Conservation (phyloP, 495 filamentous ascomycete species). For the Penicillium paxilli region DNA sequence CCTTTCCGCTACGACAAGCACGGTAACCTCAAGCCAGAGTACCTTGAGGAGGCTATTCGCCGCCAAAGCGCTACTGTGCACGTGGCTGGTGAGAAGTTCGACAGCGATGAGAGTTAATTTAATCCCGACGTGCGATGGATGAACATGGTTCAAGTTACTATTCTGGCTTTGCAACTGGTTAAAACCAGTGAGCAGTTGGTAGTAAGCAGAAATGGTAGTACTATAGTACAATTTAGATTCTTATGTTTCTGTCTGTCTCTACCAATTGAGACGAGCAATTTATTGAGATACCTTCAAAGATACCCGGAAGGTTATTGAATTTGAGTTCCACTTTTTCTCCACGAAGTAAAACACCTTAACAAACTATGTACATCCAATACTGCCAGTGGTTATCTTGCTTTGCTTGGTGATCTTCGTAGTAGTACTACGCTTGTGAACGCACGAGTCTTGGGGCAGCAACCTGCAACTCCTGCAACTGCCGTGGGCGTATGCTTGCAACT, state of each 20-base stretch:
- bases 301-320: background rate
- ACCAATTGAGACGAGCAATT: background rate
- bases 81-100: conserved; percentile 21
- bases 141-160: background rate
- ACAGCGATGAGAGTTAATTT: conserved; percentile 36
- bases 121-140: background rate
- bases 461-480: too few species aligned
- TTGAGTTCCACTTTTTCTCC: too few species aligned
- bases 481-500: too few species aligned
- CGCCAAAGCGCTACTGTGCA: conserved; percentile 10
- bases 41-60: conserved; percentile 25
- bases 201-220: too few species aligned
- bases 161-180: background rate
- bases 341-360: too few species aligned
- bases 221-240: background rate
- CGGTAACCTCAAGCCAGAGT: conserved; percentile 52
- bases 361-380: too few species aligned
- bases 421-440: too few species aligned
- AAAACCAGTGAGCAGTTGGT: background rate
- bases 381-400: too few species aligned
- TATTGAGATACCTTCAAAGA: background rate
- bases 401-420: too few species aligned
- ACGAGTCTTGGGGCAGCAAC: too few species aligned
- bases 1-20: conserved; percentile 69
- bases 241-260: background rate